Percentiles rank a stretch among this genome's conserved stretches.
phyloP scores from a whole-genome alignment of 352 stramenopile genomes.

The Globisporangium takayamanum region DNA sequence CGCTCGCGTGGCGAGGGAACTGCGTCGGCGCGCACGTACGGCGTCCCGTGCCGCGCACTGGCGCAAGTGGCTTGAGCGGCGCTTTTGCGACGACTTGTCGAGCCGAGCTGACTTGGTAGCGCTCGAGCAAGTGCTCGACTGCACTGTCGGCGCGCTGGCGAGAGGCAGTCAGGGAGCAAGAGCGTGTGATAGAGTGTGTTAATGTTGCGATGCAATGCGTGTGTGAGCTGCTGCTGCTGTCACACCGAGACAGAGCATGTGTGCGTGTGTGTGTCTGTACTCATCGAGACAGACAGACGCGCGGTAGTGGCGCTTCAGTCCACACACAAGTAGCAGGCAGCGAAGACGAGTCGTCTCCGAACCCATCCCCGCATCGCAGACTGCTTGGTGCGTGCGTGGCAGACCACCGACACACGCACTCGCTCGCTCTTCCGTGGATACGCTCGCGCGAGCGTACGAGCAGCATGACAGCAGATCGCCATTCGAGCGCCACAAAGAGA shows the following conservation, averaged over 20 bases:
- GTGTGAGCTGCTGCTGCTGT: background rate
- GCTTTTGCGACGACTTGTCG: slow-evolving; percentile 29
- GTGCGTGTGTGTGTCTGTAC: no score
- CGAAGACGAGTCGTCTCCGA: background rate
- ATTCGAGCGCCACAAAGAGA: no score
- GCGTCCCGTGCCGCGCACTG: slow-evolving; percentile 22
- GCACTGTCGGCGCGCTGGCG: slow-evolving; percentile 43
- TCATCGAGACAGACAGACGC: background rate
- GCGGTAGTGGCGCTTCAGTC: background rate
- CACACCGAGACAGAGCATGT: background rate
- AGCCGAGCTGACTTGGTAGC: slow-evolving; percentile 42
- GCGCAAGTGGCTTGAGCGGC: slow-evolving; percentile 25
- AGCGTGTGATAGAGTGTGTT: background rate
- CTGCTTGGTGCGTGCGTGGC: background rate
- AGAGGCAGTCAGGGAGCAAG: background rate
- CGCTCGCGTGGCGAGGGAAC: slow-evolving; percentile 27
- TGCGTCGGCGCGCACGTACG: slow-evolving; percentile 34
- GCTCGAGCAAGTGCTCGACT: slow-evolving; percentile 58
- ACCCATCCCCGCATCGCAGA: background rate
- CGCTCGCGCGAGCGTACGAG: background rate
- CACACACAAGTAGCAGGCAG: background rate
- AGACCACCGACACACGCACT: slow-evolving; percentile 7
- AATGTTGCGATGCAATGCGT: background rate
- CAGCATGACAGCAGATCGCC: background rate
- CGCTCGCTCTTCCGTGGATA: background rate